A percentile compares a stretch with the other conserved stretches of the same genome.
phyloP scores from a whole-genome alignment of 1,284 basidiomycete genomes.

The Malassezia equina region DNA sequence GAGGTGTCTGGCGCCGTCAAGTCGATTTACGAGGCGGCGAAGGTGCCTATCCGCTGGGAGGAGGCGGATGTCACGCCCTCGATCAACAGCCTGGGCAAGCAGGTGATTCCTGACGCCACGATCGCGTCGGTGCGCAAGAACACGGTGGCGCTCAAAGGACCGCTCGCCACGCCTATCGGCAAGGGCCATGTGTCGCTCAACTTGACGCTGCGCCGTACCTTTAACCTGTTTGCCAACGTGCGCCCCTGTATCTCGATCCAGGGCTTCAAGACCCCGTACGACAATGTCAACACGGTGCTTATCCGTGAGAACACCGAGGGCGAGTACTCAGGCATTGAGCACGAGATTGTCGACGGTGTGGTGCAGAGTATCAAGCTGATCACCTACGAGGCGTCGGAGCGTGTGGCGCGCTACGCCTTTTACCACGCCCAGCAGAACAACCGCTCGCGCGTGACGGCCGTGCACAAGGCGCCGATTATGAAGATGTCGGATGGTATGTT shows the following conservation, averaged over 20 bases:
- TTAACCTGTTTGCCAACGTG: constrained; percentile 97
- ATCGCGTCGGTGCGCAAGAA: constrained; percentile 90
- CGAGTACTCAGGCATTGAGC: constrained; percentile 98
- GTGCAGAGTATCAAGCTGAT: constrained; percentile 99
- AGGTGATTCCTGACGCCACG: constrained; percentile 84
- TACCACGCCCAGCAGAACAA: constrained; percentile 83
- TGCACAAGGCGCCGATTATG: constrained; percentile 99
- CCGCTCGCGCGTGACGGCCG: constrained; percentile 86
- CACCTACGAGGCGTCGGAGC: constrained; percentile 96
- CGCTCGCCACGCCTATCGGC: constrained; percentile 61
- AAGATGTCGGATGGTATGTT: constrained; percentile 99
- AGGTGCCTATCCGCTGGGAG: constrained; percentile 62
- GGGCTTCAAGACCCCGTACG: constrained; percentile 96
- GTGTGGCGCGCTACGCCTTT: constrained; percentile 97
- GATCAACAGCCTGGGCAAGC: constrained; percentile 76
- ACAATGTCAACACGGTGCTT: constrained; percentile 92
- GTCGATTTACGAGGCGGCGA: constrained; percentile 78
- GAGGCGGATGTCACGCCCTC: constrained; percentile 87
- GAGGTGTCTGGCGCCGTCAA: constrained; percentile 96
- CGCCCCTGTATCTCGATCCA: constrained; percentile 90
- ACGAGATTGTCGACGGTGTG: constrained; percentile 93
- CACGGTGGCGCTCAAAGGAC: constrained; percentile 86
- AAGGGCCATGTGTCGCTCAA: constrained; percentile 98
- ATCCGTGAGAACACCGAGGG: constrained; percentile 99
- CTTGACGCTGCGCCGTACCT: constrained; percentile 88